These are phyloP conservation scores for Nicotiana rustica DNA, from an alignment of 305 asterid species.

Conservation along the genomic window DNA sequence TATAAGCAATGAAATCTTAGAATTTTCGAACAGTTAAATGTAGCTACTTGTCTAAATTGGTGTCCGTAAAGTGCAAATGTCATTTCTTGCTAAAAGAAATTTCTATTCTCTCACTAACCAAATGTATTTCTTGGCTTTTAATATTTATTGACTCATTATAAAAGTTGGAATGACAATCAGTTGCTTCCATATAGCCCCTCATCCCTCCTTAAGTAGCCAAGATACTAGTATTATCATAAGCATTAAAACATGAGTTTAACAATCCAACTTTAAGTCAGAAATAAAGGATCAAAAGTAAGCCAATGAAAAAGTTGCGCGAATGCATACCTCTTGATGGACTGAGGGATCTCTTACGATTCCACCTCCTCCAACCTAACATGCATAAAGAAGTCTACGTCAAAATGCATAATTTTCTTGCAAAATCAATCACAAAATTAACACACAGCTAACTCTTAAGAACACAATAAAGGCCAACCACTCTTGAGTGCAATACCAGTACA, in stretches of 20 bases:
- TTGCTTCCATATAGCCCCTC: background rate
- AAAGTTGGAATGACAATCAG: background rate
- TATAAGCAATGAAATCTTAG: background rate
- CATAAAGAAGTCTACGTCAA: constrained; percentile 17
- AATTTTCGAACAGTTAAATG: background rate
- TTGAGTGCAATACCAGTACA: background rate
- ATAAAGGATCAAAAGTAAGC: constrained; percentile 8
- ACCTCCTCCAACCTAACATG: constrained; percentile 84
- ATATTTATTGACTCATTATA: background rate
- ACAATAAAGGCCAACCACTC: background rate
- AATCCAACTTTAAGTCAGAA: background rate
- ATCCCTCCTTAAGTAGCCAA: constrained; percentile 22
- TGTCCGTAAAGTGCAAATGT: background rate
- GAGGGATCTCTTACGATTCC: constrained; percentile 86
- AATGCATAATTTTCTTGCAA: background rate
- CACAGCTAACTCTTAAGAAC: background rate
- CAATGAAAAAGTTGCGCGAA: constrained; percentile 31
- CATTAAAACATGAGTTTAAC: background rate
- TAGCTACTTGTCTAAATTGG: background rate
- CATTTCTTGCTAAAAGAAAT: constrained; percentile 13
- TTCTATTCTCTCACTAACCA: background rate
- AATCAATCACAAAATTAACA: background rate
- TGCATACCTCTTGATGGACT: constrained; percentile 81
- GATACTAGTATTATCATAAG: constrained; percentile 3
- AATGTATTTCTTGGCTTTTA: background rate